phyloP scores from a whole-genome alignment of 2,329 filamentous ascomycete genomes.

The Nigrograna mackinnonii region DNA sequence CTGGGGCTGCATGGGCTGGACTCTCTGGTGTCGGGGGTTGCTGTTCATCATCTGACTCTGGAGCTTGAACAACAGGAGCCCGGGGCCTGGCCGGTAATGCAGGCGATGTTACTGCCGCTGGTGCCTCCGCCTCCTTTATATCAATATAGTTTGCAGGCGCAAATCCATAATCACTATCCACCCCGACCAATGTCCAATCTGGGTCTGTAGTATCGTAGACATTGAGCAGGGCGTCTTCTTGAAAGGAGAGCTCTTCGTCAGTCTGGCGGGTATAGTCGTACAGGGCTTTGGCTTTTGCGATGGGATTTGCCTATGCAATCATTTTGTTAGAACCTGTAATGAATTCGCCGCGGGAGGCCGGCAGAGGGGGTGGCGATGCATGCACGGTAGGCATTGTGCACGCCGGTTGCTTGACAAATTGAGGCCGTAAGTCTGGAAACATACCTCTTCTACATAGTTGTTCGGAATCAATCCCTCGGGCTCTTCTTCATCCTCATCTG shows the following conservation, averaged over 20 bases:
- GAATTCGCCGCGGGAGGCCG: too few relatives aligned
- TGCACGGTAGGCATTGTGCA: too few relatives aligned
- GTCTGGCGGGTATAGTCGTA: conserved; percentile 98
- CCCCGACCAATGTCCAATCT: conserved; percentile 93
- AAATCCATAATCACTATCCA: conserved; percentile 87
- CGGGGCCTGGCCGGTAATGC: conserved; percentile 44
- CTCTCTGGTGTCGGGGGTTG: conserved; percentile 49
- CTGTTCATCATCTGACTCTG: conserved; percentile 48
- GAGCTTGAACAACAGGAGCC: conserved; percentile 39
- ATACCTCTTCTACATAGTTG: conserved; percentile 93
- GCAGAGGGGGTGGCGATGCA: too few relatives aligned
- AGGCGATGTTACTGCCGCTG: conserved; percentile 50
- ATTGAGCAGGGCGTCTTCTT: conserved; percentile 80
- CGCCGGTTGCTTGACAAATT: too few relatives aligned
- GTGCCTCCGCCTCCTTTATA: conserved; percentile 50
- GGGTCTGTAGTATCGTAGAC: conserved; percentile 91
- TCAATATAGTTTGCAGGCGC: conserved; percentile 97
- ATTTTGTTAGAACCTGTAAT: too few relatives aligned
- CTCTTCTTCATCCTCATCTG: conserved; percentile 83
- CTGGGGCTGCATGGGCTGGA: conserved; percentile 49
- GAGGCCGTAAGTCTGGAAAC: conserved; percentile 42
- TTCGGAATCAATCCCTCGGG: conserved; percentile 87
- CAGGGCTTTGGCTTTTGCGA: conserved; percentile 81
- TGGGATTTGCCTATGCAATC: conserved; percentile 68
- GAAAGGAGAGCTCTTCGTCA: conserved; percentile 95